Evolutionary conservation across 768 basidiomycete genomes (phyloP).

Genomic region (Rhizopogon salebrosus): DNA sequence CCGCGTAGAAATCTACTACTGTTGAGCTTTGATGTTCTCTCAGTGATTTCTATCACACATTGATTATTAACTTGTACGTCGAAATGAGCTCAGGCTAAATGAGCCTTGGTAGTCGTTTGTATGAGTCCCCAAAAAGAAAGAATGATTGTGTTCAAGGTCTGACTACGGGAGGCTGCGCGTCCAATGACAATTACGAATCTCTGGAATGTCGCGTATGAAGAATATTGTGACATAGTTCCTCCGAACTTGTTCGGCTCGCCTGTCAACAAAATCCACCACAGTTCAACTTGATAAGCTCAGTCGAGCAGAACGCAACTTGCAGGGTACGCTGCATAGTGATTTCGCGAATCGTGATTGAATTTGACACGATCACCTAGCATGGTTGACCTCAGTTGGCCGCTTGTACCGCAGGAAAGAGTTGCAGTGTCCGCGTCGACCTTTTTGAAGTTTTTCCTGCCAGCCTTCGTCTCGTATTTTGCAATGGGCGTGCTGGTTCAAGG

Average conservation of each 20-base stretch:
- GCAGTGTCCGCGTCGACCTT: slow-evolving; percentile 23
- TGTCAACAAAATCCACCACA: too few relatives aligned
- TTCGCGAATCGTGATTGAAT: neutral
- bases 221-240: too few relatives aligned
- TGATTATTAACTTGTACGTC: too few relatives aligned
- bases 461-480: slow-evolving; percentile 40
- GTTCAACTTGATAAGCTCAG: neutral
- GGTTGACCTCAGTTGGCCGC: neutral
- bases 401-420: slow-evolving; percentile 2
- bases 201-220: too few relatives aligned
- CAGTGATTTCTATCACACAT: neutral
- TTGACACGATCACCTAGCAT: neutral
- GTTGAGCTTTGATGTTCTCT: neutral
- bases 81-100: too few relatives aligned
- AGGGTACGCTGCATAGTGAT: neutral
- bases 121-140: too few relatives aligned
- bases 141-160: too few relatives aligned
- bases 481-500: slow-evolving; percentile 50
- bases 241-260: slow-evolving; percentile 4
- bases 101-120: too few relatives aligned
- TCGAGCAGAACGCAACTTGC: neutral
- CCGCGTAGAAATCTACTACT: neutral
- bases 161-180: too few relatives aligned
- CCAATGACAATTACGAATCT: too few relatives aligned
- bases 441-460: slow-evolving; percentile 34